Evolutionary conservation across 768 basidiomycete species (phyloP), one percentile per base, ranked within the genome.

Genomic region (Boletus edulis): DNA sequence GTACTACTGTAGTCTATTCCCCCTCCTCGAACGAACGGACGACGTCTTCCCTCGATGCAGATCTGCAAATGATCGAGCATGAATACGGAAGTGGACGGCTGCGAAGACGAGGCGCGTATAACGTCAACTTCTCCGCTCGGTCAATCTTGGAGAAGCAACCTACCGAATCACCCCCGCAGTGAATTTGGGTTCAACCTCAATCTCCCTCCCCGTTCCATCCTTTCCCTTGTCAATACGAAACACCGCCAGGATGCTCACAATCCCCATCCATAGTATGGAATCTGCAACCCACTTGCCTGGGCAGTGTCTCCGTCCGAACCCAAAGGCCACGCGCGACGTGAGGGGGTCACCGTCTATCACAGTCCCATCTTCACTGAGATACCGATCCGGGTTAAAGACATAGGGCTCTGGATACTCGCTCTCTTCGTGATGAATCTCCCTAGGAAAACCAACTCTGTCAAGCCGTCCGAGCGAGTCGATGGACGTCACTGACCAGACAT

Each of bases 231-330:
- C 59, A 1, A 68, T 44, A 8, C 45, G 58, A 39, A 73, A 60
- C 15, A 59, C 45, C 4, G 72, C 54, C 35, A 71, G 46, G 22
- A 72, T 65, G 24, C 61, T 57, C 41, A 68, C 70, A 12, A 72
- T 62, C 0, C 65, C 67, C 44, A 67, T 64, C 70, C 71, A 71
- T 9, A 68, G 38, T 5, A 69, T 34, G 24, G 71, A 58, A 35
- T 73, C 70, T 10, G 72, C 70, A 15, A 71, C 53, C 59, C 64
- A 70, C 51, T 67, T 66, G 3, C 69, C 69, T 29, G 67, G 69
- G 22, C 67, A 69, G 51, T 69, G 67, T 51, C 69, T 59, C 38
- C 67, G 62, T 45, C 67, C 67, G 31, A 71, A 71, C 32, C 67
- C 67, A 57, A 69, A 69, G 2, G 65, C 65, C 15, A 52, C 60